Evolutionary conservation across 148 eudicot species (phyloP), one percentile per base, ranked within the genome.

Genomic region (Suaeda aralocaspica): DNA sequence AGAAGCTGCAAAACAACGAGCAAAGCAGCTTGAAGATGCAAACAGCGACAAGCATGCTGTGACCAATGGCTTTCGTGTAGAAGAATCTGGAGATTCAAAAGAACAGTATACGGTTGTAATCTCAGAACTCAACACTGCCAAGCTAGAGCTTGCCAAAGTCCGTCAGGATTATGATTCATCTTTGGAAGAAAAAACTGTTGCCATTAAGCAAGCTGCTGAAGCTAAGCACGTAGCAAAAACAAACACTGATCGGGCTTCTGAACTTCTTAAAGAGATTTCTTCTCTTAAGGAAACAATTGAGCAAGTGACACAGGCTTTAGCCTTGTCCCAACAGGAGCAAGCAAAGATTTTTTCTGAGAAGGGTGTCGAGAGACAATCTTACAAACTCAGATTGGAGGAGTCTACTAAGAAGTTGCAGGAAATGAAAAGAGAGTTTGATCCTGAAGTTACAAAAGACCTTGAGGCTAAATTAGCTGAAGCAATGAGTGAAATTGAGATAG

Each of bases 311-410:
- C 74, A 84, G 77, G 94, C 83, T 70, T 77, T 79, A 21, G 15
- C 42, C 30, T 52, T 63, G 69, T 82, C 84, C 34, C 89, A 89
- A 66, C 81, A 83, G 76, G 89, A 84, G 65, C 88, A 84, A 62
- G 72, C 78, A 57, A 81, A 73, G 57, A 69, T 84, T 56, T 74
- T 75, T 66, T 59, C 84, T 33, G 91, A 87, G 48, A 94, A 91
- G 74, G 85, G 84, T 29, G 59, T 70, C 26, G 80, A 83, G 72
- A 82, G 83, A 72, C 82, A 75, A 67, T 75, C 75, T 0, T 77
- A 87, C 69, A 84, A 81, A 76, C 81, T 85, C 57, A 83, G 45
- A 62, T 84, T 87, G 51, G 96, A 91, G 74, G 97, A 86, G 30
- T 84, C 83, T 50, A 82, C 79, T 0, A 82, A 82, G 73, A 91